Conservation (phyloP, 306 rosid genomes). For the Aeschynomene evenia region DNA sequence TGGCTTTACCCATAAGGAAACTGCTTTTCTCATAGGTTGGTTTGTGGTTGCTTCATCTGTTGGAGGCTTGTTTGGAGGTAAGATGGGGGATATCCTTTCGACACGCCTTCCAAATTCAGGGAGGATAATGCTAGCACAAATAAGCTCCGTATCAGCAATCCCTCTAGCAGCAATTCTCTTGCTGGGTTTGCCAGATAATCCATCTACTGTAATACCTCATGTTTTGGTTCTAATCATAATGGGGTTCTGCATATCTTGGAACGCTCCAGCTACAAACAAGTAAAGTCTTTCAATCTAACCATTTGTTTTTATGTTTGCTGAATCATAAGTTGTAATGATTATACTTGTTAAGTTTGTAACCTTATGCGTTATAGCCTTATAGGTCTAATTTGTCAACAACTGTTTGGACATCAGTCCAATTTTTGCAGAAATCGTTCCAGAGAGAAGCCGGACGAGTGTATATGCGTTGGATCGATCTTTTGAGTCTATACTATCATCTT, state of each 20-base stretch:
- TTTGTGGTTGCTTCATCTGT: conserved; percentile 74
- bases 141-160: conserved; percentile 85
- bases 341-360: not conserved
- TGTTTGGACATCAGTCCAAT: conserved; percentile 59
- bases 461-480: conserved; percentile 80
- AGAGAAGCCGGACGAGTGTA: conserved; percentile 64
- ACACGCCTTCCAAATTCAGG: conserved; percentile 71
- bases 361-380: no score
- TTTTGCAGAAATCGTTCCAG: conserved; percentile 86
- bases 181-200: conserved; percentile 50
- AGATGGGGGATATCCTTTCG: conserved; percentile 82
- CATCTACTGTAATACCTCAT: conserved; percentile 50
- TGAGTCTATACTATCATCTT: conserved; percentile 71
- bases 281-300: conserved; percentile 36
- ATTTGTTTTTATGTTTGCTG: not conserved
- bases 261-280: conserved; percentile 86
- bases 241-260: conserved; percentile 81
- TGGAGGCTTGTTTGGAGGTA: conserved; percentile 93
- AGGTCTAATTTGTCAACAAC: conserved; percentile 14
- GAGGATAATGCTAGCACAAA: conserved; percentile 82
- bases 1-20: conserved; percentile 76
- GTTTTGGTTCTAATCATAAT: conserved; percentile 52
- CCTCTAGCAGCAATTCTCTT: conserved; percentile 69
- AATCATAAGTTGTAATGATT: no score
- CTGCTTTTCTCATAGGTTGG: conserved; percentile 72